Evolutionary conservation across 73 alveolate species (phyloP).

Genomic region (Urostyla sp.): DNA sequence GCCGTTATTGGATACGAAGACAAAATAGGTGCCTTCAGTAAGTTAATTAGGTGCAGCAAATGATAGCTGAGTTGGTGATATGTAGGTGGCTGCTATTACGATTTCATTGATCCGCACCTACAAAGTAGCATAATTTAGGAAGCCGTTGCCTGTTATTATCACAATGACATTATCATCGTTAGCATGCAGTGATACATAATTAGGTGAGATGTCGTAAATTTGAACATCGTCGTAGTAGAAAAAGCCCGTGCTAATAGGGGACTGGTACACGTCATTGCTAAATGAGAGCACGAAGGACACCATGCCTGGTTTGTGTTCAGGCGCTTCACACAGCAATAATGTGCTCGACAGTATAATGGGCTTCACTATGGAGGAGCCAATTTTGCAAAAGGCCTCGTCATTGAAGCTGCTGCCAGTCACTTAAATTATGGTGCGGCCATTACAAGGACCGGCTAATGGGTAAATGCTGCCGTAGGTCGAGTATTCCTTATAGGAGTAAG

Average conservation of each 20-base stretch:
- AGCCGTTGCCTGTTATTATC: conserved; percentile 43
- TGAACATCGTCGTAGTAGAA: conserved; percentile 52
- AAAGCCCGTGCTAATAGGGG: conserved; percentile 26
- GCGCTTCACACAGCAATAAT: conserved; percentile 26
- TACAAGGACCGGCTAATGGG: conserved; percentile 60
- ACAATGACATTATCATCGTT: conserved; percentile 38
- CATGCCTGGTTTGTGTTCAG: neutral
- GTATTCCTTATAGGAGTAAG: conserved; percentile 38
- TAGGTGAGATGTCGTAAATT: conserved; percentile 26
- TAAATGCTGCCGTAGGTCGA: conserved; percentile 6
- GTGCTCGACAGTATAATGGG: conserved; percentile 24
- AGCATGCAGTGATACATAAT: conserved; percentile 31
- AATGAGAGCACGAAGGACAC: conserved; percentile 19
- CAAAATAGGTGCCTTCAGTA: conserved; percentile 8
- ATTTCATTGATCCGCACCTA: conserved; percentile 40
- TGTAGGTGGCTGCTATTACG: conserved; percentile 3
- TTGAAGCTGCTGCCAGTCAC: conserved; percentile 27
- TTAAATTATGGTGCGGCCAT: conserved; percentile 60
- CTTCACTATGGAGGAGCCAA: neutral
- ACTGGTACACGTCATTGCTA: conserved; percentile 12
- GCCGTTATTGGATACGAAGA: conserved; percentile 45
- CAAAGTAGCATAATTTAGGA: conserved; percentile 9
- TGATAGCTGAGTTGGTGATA: neutral
- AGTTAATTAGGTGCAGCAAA: conserved; percentile 43
- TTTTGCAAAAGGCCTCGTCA: conserved; percentile 16